Conservation (phyloP, 805 yeast species). For the Candida multigemmis region DNA sequence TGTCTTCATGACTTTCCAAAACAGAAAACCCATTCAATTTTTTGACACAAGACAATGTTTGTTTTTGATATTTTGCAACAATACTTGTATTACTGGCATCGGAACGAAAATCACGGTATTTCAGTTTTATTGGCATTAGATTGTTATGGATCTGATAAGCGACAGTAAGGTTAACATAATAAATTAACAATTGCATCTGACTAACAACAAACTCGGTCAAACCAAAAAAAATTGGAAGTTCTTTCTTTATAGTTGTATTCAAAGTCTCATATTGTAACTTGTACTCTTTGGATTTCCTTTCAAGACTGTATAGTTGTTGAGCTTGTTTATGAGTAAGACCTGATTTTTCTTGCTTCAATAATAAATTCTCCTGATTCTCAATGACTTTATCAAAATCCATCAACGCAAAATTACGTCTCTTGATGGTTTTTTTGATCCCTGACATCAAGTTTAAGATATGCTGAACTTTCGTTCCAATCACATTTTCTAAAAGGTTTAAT, state of each 20-base stretch:
- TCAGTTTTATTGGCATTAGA: constrained; percentile 6
- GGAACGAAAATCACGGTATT: no score
- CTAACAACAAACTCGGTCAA: constrained; percentile 18
- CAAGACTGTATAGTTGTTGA: constrained; percentile 12
- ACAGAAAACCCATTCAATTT: no score
- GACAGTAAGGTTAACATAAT: constrained; percentile 27
- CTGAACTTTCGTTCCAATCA: constrained; percentile 7
- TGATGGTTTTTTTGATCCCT: constrained; percentile 15
- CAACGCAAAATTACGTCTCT: constrained; percentile 20
- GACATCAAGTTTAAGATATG: constrained; percentile 9
- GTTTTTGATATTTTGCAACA: no score
- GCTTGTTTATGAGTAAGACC: constrained; percentile 19
- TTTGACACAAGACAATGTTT: no score
- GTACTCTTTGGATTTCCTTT: constrained; percentile 15
- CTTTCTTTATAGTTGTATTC: constrained; percentile 33
- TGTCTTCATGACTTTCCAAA: no score
- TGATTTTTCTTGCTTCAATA: constrained; percentile 28
- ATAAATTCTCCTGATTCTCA: constrained; percentile 16
- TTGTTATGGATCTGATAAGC: constrained; percentile 16
- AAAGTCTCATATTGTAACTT: constrained; percentile 20
- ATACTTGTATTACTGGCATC: no score
- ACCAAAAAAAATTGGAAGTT: constrained; percentile 35
- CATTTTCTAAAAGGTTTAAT: constrained; percentile 3
- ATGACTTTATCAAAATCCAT: constrained; percentile 28
- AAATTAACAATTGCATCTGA: constrained; percentile 22